phyloP scores from a whole-genome alignment of 2,329 filamentous ascomycete species.

The Simplicillium sp. region DNA sequence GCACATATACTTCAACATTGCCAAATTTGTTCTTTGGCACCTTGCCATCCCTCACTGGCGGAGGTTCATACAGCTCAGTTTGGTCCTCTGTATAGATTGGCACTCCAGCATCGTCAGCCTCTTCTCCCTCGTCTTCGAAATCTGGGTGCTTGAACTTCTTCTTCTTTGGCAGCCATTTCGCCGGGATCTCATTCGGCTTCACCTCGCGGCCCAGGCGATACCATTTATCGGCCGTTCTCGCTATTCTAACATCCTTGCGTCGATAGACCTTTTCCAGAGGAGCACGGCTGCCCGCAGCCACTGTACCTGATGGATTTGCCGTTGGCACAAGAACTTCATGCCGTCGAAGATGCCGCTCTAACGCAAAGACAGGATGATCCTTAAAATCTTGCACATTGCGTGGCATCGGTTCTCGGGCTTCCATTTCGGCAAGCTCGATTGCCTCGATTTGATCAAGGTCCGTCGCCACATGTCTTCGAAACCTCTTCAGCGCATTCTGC shows the following conservation, averaged over 20 bases:
- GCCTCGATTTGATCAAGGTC: slow-evolving; percentile 81
- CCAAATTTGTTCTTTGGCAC: slow-evolving; percentile 89
- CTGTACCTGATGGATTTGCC: slow-evolving; percentile 63
- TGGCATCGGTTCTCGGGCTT: slow-evolving; percentile 74
- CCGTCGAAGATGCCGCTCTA: slow-evolving; percentile 74
- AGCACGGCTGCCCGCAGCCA: slow-evolving; percentile 56
- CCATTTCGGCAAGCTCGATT: slow-evolving; percentile 60
- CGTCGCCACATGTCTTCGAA: slow-evolving; percentile 26
- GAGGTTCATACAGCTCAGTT: slow-evolving; percentile 65
- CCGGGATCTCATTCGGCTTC: slow-evolving; percentile 66
- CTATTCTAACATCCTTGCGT: slow-evolving; percentile 67
- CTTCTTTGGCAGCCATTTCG: slow-evolving; percentile 59
- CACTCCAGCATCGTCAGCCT: slow-evolving; percentile 28
- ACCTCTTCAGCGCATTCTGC: slow-evolving; percentile 39
- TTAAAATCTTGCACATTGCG: slow-evolving; percentile 82
- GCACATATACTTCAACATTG: slow-evolving; percentile 88
- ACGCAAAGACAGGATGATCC: slow-evolving; percentile 70
- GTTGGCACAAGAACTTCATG: slow-evolving; percentile 75
- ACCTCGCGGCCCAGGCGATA: slow-evolving; percentile 79
- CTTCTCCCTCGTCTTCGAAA: slow-evolving; percentile 17
- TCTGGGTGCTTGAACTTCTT: slow-evolving; percentile 19
- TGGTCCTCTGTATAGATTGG: slow-evolving; percentile 54
- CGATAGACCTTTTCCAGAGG: slow-evolving; percentile 72
- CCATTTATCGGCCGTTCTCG: slow-evolving; percentile 79
- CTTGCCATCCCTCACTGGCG: slow-evolving; percentile 63